Evolutionary conservation across 1,139 yeast genomes (phyloP), one percentile per base, ranked within the genome.

Genomic region (Lodderomyces theae): DNA sequence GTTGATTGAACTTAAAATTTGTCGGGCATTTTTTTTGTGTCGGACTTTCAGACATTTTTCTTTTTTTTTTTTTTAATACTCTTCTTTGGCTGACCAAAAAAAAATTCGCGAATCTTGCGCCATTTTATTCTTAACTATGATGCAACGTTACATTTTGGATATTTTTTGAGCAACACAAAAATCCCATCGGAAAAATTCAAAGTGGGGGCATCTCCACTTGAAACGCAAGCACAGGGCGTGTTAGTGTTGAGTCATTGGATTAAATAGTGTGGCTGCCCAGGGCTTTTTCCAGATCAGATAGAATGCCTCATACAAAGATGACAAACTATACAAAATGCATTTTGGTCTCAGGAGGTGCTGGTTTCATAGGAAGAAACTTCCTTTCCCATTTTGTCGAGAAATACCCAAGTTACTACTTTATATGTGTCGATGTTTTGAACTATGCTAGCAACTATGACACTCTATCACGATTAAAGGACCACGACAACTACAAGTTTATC

Each of bases 301-400:
- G 11, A 4, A 10, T 24, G 26, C 26, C 8, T 5, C 22, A 19
- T 4, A 11, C 29, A 8, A 13, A 28, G n/a, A 28, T 28, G 31
- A 28, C 31, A 3, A 15, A 13, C 10, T 28, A 28, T 28, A 28
- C 31, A 3, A 53, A 56, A 26, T 46, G 54, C 42, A 60, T 77
- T 15, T 57, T 78, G 18, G 72, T 79, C 2, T 70, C 82, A 3
- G 83, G 84, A 2, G 83, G 82, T 2, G 79, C 80, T 5, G 84
- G 84, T 1, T 79, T 79, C 50, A 73, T 79, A 11, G 82, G 82
- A 1, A 72, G 79, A 1, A 69, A 78, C 61, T 62, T 74, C 43
- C 62, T 75, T 15, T 61, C 68, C n/a, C 58, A 60, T 42, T 54
- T 73, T 39, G 70, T 72, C 1, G 35, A 44, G 2, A 57, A 55